Conservation (phyloP, 495 filamentous ascomycete genomes). For the Aspergillus ostianus region DNA sequence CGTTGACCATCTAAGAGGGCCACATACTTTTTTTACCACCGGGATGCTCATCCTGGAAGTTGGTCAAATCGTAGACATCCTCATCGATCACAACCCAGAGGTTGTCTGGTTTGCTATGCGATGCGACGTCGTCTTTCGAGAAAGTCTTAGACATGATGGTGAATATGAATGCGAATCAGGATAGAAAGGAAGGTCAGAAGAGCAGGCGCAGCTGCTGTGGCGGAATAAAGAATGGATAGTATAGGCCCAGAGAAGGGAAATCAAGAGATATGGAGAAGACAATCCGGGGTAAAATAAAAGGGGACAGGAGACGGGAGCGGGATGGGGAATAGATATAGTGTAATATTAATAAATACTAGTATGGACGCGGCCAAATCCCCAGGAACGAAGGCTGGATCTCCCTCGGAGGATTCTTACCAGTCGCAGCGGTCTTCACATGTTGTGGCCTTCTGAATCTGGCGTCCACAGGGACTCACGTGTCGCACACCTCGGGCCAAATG, state of each 20-base stretch:
- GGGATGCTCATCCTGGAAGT: slow-evolving; percentile 91
- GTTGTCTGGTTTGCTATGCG: slow-evolving; percentile 82
- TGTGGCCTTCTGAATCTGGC: no score
- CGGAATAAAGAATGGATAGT: no score
- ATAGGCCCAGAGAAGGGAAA: neutral
- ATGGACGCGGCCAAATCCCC: no score
- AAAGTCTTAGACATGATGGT: slow-evolving; percentile 81
- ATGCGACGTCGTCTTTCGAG: slow-evolving; percentile 77
- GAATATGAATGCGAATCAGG: neutral
- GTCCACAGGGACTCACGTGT: slow-evolving; percentile 16
- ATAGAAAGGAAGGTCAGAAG: no score
- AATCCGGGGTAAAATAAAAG: slow-evolving; percentile 10
- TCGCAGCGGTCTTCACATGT: slow-evolving; percentile 11
- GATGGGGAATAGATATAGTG: slow-evolving; percentile 19
- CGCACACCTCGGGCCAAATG: slow-evolving; percentile 5
- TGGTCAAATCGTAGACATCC: slow-evolving; percentile 94
- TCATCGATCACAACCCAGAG: slow-evolving; percentile 92
- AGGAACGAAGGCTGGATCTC: neutral
- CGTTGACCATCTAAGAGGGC: neutral
- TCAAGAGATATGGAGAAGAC: slow-evolving; percentile 6
- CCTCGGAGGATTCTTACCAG: slow-evolving; percentile 9
- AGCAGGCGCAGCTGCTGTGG: no score
- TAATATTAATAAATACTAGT: no score
- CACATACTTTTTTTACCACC: slow-evolving; percentile 90
- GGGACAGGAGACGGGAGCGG: slow-evolving; percentile 6